These are phyloP conservation scores for Leucocoprinus leucothites DNA, from an alignment of 768 basidiomycete species.

Conservation along the genomic window DNA sequence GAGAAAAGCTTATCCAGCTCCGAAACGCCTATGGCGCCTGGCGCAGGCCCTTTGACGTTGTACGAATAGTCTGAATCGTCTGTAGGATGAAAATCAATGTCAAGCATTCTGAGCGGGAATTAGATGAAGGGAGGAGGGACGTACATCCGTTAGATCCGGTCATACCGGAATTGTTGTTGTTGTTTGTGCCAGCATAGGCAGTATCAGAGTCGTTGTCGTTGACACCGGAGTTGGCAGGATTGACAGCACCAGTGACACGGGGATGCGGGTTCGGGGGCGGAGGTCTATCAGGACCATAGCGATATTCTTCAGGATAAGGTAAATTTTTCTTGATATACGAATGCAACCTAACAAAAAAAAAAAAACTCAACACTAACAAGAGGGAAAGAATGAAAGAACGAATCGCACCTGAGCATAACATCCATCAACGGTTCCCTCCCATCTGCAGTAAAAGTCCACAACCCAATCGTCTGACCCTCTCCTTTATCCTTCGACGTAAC, in stretches of 20 bases:
- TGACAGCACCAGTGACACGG: constrained; percentile 15
- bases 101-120: not conserved
- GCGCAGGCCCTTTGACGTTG: not conserved
- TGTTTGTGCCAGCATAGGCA: not conserved
- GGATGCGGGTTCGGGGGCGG: constrained; percentile 49
- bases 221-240: too few species aligned
- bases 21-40: constrained; percentile 20
- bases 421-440: constrained; percentile 70
- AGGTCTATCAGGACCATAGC: constrained; percentile 64
- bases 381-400: not conserved
- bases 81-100: too few species aligned
- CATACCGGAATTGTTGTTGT: not conserved
- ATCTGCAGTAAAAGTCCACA: constrained; percentile 74
- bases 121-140: not conserved
- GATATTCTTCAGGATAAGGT: constrained; percentile 70
- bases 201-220: too few species aligned
- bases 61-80: too few species aligned
- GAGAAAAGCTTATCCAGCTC: constrained; percentile 48
- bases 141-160: not conserved
- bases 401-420: constrained; percentile 62
- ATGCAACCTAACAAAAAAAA: constrained; percentile 45
- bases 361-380: not conserved
- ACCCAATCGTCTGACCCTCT: constrained; percentile 53
- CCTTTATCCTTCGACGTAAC: constrained; percentile 46
- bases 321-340: constrained; percentile 62